Conservation (phyloP, 163 green algal genomes). For the Scenedesmus sp. region DNA sequence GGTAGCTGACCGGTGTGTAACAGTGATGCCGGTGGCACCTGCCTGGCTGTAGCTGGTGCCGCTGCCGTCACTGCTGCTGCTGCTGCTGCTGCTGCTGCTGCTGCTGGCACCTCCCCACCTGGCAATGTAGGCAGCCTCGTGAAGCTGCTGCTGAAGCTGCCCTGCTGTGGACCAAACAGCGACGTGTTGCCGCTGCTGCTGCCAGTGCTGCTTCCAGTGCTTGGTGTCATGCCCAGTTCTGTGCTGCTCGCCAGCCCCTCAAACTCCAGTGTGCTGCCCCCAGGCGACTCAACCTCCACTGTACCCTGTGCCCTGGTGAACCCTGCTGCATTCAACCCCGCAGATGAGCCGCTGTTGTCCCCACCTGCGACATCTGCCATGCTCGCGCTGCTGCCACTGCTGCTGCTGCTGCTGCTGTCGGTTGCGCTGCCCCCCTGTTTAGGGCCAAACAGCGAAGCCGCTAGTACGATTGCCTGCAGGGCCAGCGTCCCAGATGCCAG, state of each 20-base stretch:
- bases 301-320: slow-evolving; percentile 11
- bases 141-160: neutral
- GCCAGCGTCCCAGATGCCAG: slow-evolving; percentile 39
- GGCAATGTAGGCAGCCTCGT: neutral
- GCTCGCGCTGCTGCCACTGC: neutral
- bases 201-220: slow-evolving; percentile 1
- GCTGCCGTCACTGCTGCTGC: slow-evolving; percentile 15
- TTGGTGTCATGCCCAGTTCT: neutral
- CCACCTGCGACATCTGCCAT: neutral
- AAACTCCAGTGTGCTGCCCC: neutral
- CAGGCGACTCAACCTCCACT: slow-evolving; percentile 44
- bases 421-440: neutral
- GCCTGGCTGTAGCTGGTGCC: neutral
- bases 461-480: slow-evolving; percentile 32
- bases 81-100: neutral
- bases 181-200: neutral
- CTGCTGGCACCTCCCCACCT: too few relatives aligned
- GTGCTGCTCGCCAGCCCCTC: slow-evolving; percentile 4
- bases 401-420: slow-evolving; percentile 31
- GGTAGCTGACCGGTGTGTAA: neutral
- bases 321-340: neutral
- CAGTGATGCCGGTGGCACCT: neutral
- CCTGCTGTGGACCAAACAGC: neutral
- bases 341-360: neutral
- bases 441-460: slow-evolving; percentile 47